phyloP scores from a whole-genome alignment of 2,329 filamentous ascomycete species.

The Parafenestella ontariensis region DNA sequence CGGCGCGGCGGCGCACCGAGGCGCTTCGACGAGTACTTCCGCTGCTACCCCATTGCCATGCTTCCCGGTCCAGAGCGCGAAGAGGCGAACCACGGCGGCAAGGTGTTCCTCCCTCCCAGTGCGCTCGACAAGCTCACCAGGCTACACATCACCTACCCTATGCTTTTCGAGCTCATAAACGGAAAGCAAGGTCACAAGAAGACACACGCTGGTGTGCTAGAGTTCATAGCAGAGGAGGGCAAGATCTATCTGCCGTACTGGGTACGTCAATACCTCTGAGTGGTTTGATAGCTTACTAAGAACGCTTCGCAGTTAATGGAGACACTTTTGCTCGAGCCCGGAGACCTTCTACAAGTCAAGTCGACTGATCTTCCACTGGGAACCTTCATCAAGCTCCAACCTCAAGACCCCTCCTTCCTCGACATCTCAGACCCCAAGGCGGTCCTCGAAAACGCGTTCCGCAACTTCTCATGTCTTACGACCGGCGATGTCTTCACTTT shows the following conservation, averaged over 20 bases:
- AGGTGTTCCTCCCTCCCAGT: conserved; percentile 96
- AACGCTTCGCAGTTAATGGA: conserved; percentile 78
- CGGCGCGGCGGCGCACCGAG: conserved; percentile 62
- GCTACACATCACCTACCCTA: conserved; percentile 94
- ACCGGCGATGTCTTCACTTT: conserved; percentile 97
- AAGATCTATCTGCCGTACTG: conserved; percentile 95
- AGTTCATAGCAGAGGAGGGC: conserved; percentile 97
- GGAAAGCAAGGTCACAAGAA: conserved; percentile 84
- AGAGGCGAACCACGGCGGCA: conserved; percentile 93
- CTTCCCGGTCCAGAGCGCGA: conserved; percentile 87
- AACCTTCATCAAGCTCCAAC: conserved; percentile 93
- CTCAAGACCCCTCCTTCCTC: conserved; percentile 90
- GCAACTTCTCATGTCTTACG: conserved; percentile 92
- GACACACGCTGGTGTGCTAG: conserved; percentile 92
- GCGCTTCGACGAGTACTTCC: conserved; percentile 98
- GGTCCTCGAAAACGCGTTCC: conserved; percentile 94
- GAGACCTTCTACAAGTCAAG: conserved; percentile 93
- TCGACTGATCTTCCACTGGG: conserved; percentile 91
- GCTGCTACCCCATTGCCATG: conserved; percentile 96
- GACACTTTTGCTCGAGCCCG: conserved; percentile 85
- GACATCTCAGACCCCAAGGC: conserved; percentile 98
- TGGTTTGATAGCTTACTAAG: conserved; percentile 13
- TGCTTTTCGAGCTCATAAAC: conserved; percentile 96
- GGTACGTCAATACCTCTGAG: conserved; percentile 59
- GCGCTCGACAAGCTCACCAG: conserved; percentile 96